Conservation (phyloP, 495 filamentous ascomycete species). For the Hyaloscypha variabilis region DNA sequence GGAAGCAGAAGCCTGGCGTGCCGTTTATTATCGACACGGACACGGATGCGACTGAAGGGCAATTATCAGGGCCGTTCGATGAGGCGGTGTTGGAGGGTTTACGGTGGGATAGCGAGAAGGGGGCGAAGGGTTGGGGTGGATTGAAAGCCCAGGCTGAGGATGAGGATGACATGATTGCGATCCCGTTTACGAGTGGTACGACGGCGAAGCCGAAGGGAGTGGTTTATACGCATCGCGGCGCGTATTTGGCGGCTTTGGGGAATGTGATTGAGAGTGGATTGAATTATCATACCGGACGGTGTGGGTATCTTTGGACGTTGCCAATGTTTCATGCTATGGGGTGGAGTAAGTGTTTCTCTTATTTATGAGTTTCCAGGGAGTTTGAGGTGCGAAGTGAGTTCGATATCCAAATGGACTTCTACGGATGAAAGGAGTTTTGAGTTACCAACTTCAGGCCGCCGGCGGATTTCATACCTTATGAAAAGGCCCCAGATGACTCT, state of each 20-base stretch:
- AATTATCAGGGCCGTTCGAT: slow-evolving; percentile 77
- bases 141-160: slow-evolving; percentile 66
- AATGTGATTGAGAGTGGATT: slow-evolving; percentile 90
- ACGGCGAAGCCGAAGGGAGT: slow-evolving; percentile 94
- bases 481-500: not conserved
- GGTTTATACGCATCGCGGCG: slow-evolving; percentile 85
- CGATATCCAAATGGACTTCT: not conserved
- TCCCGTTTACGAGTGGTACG: slow-evolving; percentile 92
- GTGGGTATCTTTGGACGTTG: slow-evolving; percentile 88
- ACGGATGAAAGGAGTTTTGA: not conserved
- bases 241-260: slow-evolving; percentile 80
- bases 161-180: slow-evolving; percentile 82
- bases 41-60: slow-evolving; percentile 75
- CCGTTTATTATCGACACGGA: slow-evolving; percentile 83
- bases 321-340: slow-evolving; percentile 97
- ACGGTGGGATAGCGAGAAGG: slow-evolving; percentile 62
- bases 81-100: slow-evolving; percentile 82
- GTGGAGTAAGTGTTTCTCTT: slow-evolving; percentile 70
- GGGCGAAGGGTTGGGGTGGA: slow-evolving; percentile 73
- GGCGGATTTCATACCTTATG: no score
- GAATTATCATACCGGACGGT: slow-evolving; percentile 67
- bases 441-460: not conserved
- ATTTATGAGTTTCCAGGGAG: not conserved
- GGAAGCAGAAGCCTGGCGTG: slow-evolving; percentile 56
- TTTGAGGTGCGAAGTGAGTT: not conserved